Evolutionary conservation across 345 rosid species (phyloP).

Genomic region (Turritis glabra): DNA sequence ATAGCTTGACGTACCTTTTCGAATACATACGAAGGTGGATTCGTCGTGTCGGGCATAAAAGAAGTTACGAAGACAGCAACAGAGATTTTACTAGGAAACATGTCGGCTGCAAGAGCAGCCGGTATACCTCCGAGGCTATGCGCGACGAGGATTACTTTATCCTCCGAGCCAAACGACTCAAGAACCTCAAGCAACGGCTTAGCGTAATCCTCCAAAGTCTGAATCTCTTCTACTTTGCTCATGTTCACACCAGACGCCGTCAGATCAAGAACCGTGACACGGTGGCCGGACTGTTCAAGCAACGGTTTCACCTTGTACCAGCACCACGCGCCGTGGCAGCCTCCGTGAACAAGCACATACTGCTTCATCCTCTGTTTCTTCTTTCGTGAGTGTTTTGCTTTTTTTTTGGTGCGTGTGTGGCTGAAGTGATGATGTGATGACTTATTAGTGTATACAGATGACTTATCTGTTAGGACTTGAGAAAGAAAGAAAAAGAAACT

Average conservation of each 20-base stretch:
- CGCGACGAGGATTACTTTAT: slow-evolving; percentile 56
- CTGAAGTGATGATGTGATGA: background rate
- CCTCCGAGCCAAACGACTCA: slow-evolving; percentile 37
- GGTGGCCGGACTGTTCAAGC: slow-evolving; percentile 50
- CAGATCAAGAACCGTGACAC: slow-evolving; percentile 52
- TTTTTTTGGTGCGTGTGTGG: background rate
- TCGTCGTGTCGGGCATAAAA: slow-evolving; percentile 36
- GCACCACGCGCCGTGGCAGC: slow-evolving; percentile 61
- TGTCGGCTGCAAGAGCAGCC: slow-evolving; percentile 49
- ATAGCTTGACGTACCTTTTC: slow-evolving; percentile 21
- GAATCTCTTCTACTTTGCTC: slow-evolving; percentile 46
- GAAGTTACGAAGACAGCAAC: slow-evolving; percentile 34
- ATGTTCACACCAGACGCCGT: slow-evolving; percentile 53
- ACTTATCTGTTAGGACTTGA: too few species aligned
- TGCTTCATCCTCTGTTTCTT: slow-evolving; percentile 34
- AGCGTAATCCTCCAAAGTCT: slow-evolving; percentile 40
- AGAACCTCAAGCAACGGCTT: slow-evolving; percentile 53
- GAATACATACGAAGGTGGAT: slow-evolving; percentile 33
- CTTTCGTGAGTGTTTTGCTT: background rate
- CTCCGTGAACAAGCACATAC: slow-evolving; percentile 46
- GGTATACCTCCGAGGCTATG: slow-evolving; percentile 66
- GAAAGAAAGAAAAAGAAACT: background rate
- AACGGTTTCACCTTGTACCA: slow-evolving; percentile 67
- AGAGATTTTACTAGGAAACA: slow-evolving; percentile 38
- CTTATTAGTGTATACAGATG: too few species aligned